A percentile compares a stretch with the other conserved stretches of the same genome.
Conservation (phyloP, 257 asterid genomes). For the Voacanga thouarsii region DNA sequence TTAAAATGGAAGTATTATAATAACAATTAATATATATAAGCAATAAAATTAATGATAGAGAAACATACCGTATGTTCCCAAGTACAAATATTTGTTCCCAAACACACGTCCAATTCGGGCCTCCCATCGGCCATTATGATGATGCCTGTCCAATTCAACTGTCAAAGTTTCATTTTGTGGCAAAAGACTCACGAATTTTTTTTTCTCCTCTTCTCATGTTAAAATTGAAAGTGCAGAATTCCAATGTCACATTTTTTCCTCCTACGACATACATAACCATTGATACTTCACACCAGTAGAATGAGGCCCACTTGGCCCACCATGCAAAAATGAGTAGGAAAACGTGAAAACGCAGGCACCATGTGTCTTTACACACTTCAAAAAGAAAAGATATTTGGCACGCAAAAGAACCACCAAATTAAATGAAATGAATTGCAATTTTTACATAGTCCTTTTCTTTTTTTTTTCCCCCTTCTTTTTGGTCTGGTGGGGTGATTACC, state of each 20-base stretch:
- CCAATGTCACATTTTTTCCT: background rate
- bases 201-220: background rate
- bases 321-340: background rate
- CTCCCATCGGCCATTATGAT: slow-evolving; percentile 98
- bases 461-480: too few species aligned
- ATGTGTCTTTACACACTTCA: background rate
- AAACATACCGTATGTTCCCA: slow-evolving; percentile 70
- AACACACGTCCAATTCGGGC: slow-evolving; percentile 85
- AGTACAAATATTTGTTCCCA: slow-evolving; percentile 83
- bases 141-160: slow-evolving; percentile 57
- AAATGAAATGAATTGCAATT: background rate
- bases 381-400: background rate
- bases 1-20: too few species aligned
- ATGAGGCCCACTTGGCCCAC: background rate
- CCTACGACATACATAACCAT: background rate
- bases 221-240: background rate
- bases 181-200: background rate
- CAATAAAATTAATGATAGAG: background rate
- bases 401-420: background rate
- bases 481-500: slow-evolving; percentile 30
- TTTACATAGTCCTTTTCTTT: background rate
- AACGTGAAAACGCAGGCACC: background rate
- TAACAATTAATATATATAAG: too few species aligned
- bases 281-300: background rate
- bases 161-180: background rate